A percentile compares a stretch with the other conserved stretches of the same genome.
Conservation (phyloP, 441 rosid genomes). For the Corymbia calophylla region DNA sequence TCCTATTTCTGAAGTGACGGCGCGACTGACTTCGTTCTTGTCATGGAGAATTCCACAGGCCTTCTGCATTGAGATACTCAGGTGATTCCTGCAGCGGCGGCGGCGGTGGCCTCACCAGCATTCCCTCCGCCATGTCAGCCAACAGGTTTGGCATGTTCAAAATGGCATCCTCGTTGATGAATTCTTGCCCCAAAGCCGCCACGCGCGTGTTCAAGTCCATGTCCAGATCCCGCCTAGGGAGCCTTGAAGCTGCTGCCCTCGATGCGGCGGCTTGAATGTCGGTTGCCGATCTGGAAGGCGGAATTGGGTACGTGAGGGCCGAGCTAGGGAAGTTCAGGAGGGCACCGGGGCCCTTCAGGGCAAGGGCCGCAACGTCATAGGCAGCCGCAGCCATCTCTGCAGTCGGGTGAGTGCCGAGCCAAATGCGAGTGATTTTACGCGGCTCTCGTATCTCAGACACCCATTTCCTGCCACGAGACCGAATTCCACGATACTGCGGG, state of each 20-base stretch:
- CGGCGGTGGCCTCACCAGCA: not conserved
- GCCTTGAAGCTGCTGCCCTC: not conserved
- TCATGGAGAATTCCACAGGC: not conserved
- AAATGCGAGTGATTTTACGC: not conserved
- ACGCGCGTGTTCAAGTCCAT: not conserved
- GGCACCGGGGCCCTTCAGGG: not conserved
- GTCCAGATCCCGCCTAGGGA: not conserved
- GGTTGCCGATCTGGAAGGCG: not conserved
- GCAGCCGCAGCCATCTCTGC: not conserved
- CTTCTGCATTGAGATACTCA: not conserved
- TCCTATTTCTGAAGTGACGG: not conserved
- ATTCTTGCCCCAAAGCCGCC: not conserved
- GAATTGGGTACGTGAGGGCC: not conserved
- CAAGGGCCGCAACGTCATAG: not conserved
- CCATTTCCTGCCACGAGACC: not conserved
- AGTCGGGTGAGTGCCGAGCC: not conserved
- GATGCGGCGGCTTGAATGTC: not conserved
- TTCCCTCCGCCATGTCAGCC: not conserved
- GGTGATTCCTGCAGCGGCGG: not conserved
- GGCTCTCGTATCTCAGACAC: constrained; percentile 1
- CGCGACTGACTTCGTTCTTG: not conserved
- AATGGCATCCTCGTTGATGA: not conserved
- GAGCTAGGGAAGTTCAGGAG: not conserved
- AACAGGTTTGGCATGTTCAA: not conserved
- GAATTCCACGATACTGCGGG: not conserved